phyloP scores from a whole-genome alignment of 306 rosid species.

The Hippophae tibetana region DNA sequence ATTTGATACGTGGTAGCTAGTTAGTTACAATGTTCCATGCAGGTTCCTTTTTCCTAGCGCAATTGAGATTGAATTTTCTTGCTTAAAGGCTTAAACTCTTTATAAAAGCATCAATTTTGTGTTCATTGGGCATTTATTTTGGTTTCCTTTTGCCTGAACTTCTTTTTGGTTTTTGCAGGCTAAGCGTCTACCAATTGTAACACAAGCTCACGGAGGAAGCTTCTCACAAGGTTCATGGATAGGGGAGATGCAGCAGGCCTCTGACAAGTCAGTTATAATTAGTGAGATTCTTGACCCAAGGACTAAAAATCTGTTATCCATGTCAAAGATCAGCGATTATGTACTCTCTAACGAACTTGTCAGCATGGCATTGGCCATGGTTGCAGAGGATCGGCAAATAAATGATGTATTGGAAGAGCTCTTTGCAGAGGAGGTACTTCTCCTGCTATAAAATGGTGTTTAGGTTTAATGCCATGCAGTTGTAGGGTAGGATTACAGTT shows the following conservation, averaged over 20 bases:
- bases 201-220: slow-evolving; percentile 49
- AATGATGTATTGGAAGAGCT: slow-evolving; percentile 81
- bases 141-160: background rate
- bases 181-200: slow-evolving; percentile 66
- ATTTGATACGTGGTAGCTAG: background rate
- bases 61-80: background rate
- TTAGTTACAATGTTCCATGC: background rate
- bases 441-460: slow-evolving; percentile 1
- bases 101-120: no score
- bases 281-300: slow-evolving; percentile 92
- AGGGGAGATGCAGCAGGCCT: slow-evolving; percentile 93
- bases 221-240: slow-evolving; percentile 87
- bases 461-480: background rate
- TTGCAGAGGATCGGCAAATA: slow-evolving; percentile 83
- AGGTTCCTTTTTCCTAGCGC: background rate
- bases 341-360: slow-evolving; percentile 89
- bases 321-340: slow-evolving; percentile 89
- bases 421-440: slow-evolving; percentile 80
- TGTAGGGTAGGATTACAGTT: background rate
- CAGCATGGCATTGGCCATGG: slow-evolving; percentile 98
- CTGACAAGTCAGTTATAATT: slow-evolving; percentile 75
- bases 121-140: no score
- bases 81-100: no score
- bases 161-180: slow-evolving; percentile 45
- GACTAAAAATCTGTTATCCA: slow-evolving; percentile 73